Evolutionary conservation across 1,284 basidiomycete species (phyloP), one percentile per base, ranked within the genome.

Genomic region (Limonomyces culmigenus): DNA sequence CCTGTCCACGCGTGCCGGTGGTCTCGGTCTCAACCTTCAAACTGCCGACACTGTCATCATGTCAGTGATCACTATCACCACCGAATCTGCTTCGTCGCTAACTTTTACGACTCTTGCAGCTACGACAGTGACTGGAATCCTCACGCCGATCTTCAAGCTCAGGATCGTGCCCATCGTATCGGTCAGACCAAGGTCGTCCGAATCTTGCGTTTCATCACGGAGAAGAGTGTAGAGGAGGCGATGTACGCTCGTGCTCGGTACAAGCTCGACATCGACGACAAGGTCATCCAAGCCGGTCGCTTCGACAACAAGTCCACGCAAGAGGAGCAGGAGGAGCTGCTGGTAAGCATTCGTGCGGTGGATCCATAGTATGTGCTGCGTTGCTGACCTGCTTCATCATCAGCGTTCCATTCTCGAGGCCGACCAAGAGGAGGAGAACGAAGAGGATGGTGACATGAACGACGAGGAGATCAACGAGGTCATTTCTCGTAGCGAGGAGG

Each of bases 41-140:
- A 95, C 89, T 3, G 95, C 95, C 36, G 95, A 99, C 55, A 98
- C 93, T 1, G 95, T 99, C 56, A 84, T 99, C 60, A 96, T 99
- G 76, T 93, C 59, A 43, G 88, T 73, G 23, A 43, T 48, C 17
- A 50, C 51, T 37, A 51, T 43, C 42, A 33, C 17, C 39, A 6
- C 14, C 16, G n/a, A 25, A 38, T 21, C 4, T 29, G 16, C n/a
- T 30, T 12, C 16, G 16, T 29, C 19, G n/a, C 35, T 27, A 14
- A 16, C 19, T 18, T 8, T 33, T 13, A 25, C 29, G 5, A 8
- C 37, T n/a, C n/a, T n/a, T n/a, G 1, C 46, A 81, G 77, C 48
- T 97, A 93, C 51, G 92, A 97, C 60, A 79, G 73, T 50, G 83
- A 87, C 53, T 88, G 84, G 89, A 96, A 96, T 61, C 91, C 91